These are phyloP conservation scores for Phytophthora pisi DNA, from an alignment of 352 stramenopile genomes.

Conservation along the genomic window DNA sequence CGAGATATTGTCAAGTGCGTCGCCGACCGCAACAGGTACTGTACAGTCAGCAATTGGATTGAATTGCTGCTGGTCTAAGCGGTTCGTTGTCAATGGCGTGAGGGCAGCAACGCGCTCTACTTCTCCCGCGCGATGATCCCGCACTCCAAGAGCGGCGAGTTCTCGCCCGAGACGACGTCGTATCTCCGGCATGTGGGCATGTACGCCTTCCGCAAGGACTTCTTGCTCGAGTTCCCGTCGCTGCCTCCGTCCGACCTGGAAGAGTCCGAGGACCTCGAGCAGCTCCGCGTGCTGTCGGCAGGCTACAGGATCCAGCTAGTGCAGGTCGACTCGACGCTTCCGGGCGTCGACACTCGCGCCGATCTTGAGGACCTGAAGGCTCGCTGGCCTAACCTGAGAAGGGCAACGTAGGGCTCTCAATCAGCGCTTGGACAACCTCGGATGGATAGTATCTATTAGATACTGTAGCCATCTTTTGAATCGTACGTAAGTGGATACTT, in stretches of 20 bases:
- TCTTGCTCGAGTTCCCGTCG: constrained; percentile 70
- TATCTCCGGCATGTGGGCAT: constrained; percentile 83
- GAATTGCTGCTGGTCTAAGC: not conserved
- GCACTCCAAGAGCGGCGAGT: constrained; percentile 68
- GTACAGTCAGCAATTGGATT: not conserved
- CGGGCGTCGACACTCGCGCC: constrained; percentile 71
- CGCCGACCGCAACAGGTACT: constrained; percentile 58
- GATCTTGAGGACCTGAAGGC: constrained; percentile 64
- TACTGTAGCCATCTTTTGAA: not conserved
- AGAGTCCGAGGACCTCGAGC: constrained; percentile 78
- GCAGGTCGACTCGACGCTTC: constrained; percentile 60
- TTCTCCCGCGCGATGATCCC: constrained; percentile 86
- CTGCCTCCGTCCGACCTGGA: constrained; percentile 64
- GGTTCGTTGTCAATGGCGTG: not conserved
- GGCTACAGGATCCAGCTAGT: constrained; percentile 78
- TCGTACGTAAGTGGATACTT: constrained; percentile 15
- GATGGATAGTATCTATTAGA: too few relatives aligned
- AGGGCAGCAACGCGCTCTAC: constrained; percentile 76
- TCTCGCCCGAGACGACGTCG: constrained; percentile 46
- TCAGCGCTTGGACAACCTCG: too few relatives aligned
- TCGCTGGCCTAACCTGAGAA: constrained; percentile 29
- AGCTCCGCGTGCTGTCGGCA: constrained; percentile 82
- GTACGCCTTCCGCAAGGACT: constrained; percentile 82
- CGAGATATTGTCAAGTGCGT: constrained; percentile 85
- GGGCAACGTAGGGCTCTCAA: not conserved